These are phyloP conservation scores for Exophiala calicioides DNA, from an alignment of 2,329 filamentous ascomycete species.

Conservation along the genomic window DNA sequence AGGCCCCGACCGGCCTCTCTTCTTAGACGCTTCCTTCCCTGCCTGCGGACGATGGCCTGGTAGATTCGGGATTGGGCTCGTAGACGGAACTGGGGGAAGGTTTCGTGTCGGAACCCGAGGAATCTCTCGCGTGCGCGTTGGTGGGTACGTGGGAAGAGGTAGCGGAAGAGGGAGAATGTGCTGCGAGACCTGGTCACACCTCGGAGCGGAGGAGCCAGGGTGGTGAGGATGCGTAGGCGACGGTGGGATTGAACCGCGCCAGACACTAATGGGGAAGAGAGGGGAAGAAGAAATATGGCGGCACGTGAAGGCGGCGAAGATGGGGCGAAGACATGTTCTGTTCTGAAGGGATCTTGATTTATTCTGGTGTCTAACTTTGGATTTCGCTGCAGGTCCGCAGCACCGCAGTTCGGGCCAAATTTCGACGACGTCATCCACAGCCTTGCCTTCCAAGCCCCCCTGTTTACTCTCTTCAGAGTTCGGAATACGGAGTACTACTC, in stretches of 20 bases:
- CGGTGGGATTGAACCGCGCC: neutral
- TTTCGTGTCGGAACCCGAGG: slow-evolving; percentile 71
- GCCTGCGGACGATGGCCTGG: slow-evolving; percentile 66
- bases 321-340: too few relatives aligned
- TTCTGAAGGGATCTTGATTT: too few relatives aligned
- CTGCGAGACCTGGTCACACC: slow-evolving; percentile 22
- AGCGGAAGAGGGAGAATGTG: slow-evolving; percentile 56
- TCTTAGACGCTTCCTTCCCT: slow-evolving; percentile 56
- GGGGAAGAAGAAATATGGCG: too few relatives aligned
- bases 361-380: too few relatives aligned
- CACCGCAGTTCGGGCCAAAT: too few relatives aligned
- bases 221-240: slow-evolving; percentile 2
- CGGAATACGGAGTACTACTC: too few relatives aligned
- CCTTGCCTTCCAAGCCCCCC: too few relatives aligned
- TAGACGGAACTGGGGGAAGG: slow-evolving; percentile 69
- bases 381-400: too few relatives aligned
- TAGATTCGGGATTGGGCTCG: slow-evolving; percentile 76
- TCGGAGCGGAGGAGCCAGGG: slow-evolving; percentile 23
- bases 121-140: slow-evolving; percentile 66
- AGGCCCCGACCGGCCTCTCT: slow-evolving; percentile 51
- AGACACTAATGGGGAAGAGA: neutral
- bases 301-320: too few relatives aligned
- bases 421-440: too few relatives aligned
- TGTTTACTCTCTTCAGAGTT: too few relatives aligned
- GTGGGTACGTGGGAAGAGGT: slow-evolving; percentile 67